These are phyloP conservation scores for Galeopsis tetrahit DNA, from an alignment of 257 asterid species.

Conservation along the genomic window DNA sequence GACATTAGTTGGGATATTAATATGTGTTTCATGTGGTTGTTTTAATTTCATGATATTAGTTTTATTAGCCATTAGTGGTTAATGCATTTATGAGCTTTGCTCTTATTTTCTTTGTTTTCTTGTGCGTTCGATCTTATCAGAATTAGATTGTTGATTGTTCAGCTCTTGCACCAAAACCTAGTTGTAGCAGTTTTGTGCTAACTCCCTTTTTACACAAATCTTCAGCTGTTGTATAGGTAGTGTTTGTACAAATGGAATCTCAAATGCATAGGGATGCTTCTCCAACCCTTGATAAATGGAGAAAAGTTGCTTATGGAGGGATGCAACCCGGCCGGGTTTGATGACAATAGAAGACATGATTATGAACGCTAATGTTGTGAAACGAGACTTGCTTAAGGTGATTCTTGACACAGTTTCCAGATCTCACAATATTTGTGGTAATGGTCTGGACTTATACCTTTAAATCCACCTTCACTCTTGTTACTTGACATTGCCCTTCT, in stretches of 20 bases:
- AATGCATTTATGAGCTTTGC: neutral
- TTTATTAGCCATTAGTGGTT: neutral
- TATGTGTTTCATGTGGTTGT: too few species aligned
- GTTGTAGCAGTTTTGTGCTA: constrained; percentile 26
- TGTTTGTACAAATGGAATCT: constrained; percentile 47
- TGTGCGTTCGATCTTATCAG: neutral
- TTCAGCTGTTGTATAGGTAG: constrained; percentile 6
- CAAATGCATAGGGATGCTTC: constrained; percentile 41
- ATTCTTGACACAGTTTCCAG: constrained; percentile 80
- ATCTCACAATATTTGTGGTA: constrained; percentile 90
- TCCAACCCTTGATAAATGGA: constrained; percentile 64
- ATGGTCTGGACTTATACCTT: constrained; percentile 90
- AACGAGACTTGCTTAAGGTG: constrained; percentile 81
- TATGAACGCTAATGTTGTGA: constrained; percentile 95
- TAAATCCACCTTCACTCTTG: constrained; percentile 58
- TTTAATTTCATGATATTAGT: neutral
- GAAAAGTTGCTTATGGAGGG: constrained; percentile 91
- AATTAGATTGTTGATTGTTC: neutral
- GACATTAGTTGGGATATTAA: neutral
- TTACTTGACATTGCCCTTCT: constrained; percentile 71
- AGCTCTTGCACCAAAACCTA: neutral
- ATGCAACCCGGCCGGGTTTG: constrained; percentile 94
- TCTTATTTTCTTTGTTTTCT: neutral
- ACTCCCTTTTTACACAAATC: constrained; percentile 6
- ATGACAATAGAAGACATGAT: constrained; percentile 90